Percentiles rank a stretch among this genome's conserved stretches.
These are phyloP conservation scores for Eremothecium sinecaudum DNA, from an alignment of 1,139 yeast species.

Conservation along the genomic window DNA sequence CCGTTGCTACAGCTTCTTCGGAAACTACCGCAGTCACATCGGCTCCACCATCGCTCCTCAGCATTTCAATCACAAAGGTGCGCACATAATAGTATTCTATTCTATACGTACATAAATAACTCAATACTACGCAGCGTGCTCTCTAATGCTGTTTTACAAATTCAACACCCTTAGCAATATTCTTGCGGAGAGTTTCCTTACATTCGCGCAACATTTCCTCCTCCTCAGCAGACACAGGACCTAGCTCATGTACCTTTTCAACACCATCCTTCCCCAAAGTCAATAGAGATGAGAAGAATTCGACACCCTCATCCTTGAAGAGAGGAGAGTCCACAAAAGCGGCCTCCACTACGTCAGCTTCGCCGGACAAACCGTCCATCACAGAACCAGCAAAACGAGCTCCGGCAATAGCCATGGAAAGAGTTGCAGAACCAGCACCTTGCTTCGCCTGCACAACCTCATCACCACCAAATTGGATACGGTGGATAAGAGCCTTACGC, in stretches of 20 bases:
- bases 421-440: conserved; percentile 98
- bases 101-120: no score
- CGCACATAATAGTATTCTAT: neutral
- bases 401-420: conserved; percentile 98
- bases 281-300: conserved; percentile 89
- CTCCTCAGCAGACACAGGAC: conserved; percentile 49
- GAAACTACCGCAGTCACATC: neutral
- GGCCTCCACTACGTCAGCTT: conserved; percentile 63
- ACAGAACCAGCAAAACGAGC: conserved; percentile 87
- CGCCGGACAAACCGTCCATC: conserved; percentile 66
- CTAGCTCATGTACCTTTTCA: conserved; percentile 60
- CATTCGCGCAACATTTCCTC: conserved; percentile 70
- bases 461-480: conserved; percentile 98
- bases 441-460: conserved; percentile 97
- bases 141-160: conserved; percentile 40
- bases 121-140: no score
- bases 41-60: neutral
- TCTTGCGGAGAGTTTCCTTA: conserved; percentile 70
- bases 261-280: conserved; percentile 86
- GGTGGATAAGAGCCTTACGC: conserved; percentile 66
- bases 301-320: conserved; percentile 76
- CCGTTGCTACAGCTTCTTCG: neutral
- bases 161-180: conserved; percentile 64
- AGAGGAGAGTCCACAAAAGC: conserved; percentile 73
- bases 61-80: neutral